Base-by-base conservation (phyloP, 2,329 filamentous ascomycete genomes). In the Mycosphaerella sp. region DNA sequence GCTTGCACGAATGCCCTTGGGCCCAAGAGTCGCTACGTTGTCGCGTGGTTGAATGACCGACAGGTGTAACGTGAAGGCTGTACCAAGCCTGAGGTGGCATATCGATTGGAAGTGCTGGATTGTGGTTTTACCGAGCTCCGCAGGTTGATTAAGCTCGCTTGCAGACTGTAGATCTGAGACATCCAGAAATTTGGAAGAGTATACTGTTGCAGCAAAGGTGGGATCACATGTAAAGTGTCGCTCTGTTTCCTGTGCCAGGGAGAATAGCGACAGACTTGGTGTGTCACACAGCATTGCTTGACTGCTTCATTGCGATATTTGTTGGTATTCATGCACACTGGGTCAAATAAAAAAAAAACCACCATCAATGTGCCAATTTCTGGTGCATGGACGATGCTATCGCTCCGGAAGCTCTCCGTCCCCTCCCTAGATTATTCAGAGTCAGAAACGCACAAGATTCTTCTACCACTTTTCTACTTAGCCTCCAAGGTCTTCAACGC, bases 1-100 rank as follows among this genome's bases (percentile, higher is more conserved):
- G 12, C 42, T 47, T 32, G 32, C 50, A 42, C 46, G 38, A 14
- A 17, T 39, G 42, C 46, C 39, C 41, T 36, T 38, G 44, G 34
- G 45, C 21, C 45, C 41, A 36, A 36, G 12, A 21, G 36, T 26
- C n/a, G 32, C 40, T 12, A n/a, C 48, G 45, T 41, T 10, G 26
- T 51, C 12, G 70, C 8, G 72, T 70, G 5, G 26, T 4, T 63
- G 74, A 38, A 70, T 73, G 29, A 10, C 46, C 21, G 21, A 42
- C 41, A 36, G 23, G 21, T 31, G 29, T 40, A 32, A 46, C 43
- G 39, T 41, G 34, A 42, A 6, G 45, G n/a, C 21, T 40, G 50
- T 34, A 36, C 34, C 34, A 17, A 39, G 32, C 38, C 3, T 29
- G 6, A 11, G 41, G 21, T 2, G 4, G 7, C 34, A 39, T 36